Conservation (phyloP, 2,329 filamentous ascomycete species). For the Trichophyton schoenleinii region DNA sequence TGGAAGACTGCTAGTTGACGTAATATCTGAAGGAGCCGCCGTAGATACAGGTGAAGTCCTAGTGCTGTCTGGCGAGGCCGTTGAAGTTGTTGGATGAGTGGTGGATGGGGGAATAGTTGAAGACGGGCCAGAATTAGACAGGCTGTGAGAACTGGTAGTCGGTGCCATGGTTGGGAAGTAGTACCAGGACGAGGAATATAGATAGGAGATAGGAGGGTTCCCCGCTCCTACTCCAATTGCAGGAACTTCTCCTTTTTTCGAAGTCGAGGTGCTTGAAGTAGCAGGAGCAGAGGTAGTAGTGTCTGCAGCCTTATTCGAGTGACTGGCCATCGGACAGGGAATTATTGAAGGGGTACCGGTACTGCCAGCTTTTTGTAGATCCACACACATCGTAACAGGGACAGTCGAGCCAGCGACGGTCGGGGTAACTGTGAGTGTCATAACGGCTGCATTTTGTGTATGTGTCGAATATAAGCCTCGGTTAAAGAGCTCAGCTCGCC, state of each 20-base stretch:
- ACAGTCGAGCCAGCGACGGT: background rate
- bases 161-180: background rate
- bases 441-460: slow-evolving; percentile 1
- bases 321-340: background rate
- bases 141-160: background rate
- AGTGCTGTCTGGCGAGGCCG: background rate
- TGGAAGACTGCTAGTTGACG: background rate
- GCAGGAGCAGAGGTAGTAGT: background rate
- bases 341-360: background rate
- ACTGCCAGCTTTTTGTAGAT: slow-evolving; percentile 3
- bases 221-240: background rate
- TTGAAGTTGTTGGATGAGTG: background rate
- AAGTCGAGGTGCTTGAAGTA: background rate
- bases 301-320: background rate
- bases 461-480: background rate
- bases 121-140: background rate
- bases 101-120: background rate
- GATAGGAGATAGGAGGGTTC: background rate
- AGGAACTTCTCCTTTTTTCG: background rate
- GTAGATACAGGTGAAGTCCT: background rate
- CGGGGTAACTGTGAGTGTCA: slow-evolving; percentile 10
- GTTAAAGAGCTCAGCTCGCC: background rate
- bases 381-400: slow-evolving; percentile 7
- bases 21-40: too few species aligned
- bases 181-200: background rate